A percentile compares a stretch with the other conserved stretches of the same genome.
These are phyloP conservation scores for Cruciata laevipes DNA, from an alignment of 257 asterid genomes.

Conservation along the genomic window DNA sequence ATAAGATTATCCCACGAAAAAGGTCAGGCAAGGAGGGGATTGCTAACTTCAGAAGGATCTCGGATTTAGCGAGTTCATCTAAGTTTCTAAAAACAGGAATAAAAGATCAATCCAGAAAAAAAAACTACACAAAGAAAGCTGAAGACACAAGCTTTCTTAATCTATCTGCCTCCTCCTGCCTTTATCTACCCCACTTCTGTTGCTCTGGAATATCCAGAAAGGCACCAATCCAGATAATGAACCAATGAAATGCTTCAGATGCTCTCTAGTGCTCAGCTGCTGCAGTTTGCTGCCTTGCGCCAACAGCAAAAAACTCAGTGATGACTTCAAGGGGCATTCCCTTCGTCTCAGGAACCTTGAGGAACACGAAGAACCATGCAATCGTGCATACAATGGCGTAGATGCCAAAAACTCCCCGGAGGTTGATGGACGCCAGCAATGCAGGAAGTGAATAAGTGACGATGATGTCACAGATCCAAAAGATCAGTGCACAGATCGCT, in stretches of 20 bases:
- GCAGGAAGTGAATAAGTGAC: conserved; percentile 72
- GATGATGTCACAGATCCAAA: conserved; percentile 77
- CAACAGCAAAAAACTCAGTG: conserved; percentile 77
- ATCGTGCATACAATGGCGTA: conserved; percentile 59
- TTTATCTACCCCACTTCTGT: not conserved
- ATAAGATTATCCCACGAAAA: not conserved
- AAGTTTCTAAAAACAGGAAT: not conserved
- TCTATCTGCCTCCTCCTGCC: not conserved
- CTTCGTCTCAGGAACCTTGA: conserved; percentile 86
- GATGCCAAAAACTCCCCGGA: conserved; percentile 72
- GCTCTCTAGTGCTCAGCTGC: conserved; percentile 21
- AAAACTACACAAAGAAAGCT: not conserved
- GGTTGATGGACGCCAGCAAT: conserved; percentile 67
- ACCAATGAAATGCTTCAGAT: not conserved
- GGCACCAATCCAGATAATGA: not conserved
- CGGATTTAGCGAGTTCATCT: not conserved
- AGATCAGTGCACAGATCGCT: conserved; percentile 85
- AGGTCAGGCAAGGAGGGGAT: not conserved
- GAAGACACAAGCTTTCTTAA: not conserved
- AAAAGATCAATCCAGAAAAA: not conserved
- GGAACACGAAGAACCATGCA: conserved; percentile 66
- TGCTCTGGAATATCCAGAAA: not conserved
- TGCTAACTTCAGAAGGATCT: not conserved
- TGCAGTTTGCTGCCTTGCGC: conserved; percentile 48
- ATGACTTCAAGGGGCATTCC: conserved; percentile 98